phyloP scores from a whole-genome alignment of 768 basidiomycete genomes.

The Termitomyces titanicus region DNA sequence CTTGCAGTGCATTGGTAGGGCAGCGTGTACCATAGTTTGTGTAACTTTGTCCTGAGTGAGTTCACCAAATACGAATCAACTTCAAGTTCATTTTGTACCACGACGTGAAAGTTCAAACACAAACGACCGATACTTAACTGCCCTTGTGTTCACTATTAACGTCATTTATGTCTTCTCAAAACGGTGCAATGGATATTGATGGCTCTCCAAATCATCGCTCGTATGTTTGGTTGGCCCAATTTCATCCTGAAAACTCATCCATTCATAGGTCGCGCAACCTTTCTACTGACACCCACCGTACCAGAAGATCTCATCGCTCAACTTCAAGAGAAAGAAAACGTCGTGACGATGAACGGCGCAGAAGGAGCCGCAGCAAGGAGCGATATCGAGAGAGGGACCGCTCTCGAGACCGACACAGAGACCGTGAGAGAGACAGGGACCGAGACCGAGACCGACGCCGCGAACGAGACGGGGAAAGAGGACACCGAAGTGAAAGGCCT shows the following conservation, averaged over 20 bases:
- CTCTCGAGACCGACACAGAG: slow-evolving; percentile 52
- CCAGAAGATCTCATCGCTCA: slow-evolving; percentile 70
- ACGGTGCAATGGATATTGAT: slow-evolving; percentile 62
- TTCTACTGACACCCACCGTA: slow-evolving; percentile 74
- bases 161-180: slow-evolving; percentile 42
- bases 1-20: no score
- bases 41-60: slow-evolving; percentile 6
- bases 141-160: not conserved
- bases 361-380: slow-evolving; percentile 57
- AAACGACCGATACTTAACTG: no score
- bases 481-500: slow-evolving; percentile 44
- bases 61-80: slow-evolving; percentile 13
- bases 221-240: slow-evolving; percentile 33
- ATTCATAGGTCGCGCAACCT: slow-evolving; percentile 59
- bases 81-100: slow-evolving; percentile 9
- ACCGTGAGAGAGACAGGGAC: slow-evolving; percentile 32
- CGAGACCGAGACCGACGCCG: slow-evolving; percentile 47
- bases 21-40: slow-evolving; percentile 8
- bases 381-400: slow-evolving; percentile 53
- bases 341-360: slow-evolving; percentile 57
- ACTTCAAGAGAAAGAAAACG: slow-evolving; percentile 60
- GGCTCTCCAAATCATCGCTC: slow-evolving; percentile 56
- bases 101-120: not conserved
- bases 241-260: not conserved
- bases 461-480: slow-evolving; percentile 47